A percentile compares a stretch with the other conserved stretches of the same genome.
Conservation (phyloP, 2,329 filamentous ascomycete genomes). For the Talaromyces albobiverticillius region DNA sequence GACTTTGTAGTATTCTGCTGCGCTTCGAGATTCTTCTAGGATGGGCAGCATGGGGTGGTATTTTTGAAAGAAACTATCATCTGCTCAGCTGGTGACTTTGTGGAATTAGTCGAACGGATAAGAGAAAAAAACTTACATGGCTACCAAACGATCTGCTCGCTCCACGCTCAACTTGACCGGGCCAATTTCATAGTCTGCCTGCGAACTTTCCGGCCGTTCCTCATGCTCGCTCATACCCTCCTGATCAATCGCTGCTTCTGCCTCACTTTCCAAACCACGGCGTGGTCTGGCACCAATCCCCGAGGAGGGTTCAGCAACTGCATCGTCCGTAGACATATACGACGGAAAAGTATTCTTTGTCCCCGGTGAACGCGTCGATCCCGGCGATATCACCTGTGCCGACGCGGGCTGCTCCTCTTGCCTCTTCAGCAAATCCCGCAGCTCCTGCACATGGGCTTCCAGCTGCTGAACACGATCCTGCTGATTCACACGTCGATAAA, state of each 20-base stretch:
- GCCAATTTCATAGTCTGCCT: neutral
- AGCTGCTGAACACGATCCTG: slow-evolving; percentile 2
- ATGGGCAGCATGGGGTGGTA: slow-evolving; percentile 7
- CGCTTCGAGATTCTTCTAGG: neutral
- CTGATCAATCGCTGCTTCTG: neutral
- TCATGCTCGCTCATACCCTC: neutral
- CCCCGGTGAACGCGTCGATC: neutral
- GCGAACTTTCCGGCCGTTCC: neutral
- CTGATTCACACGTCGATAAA: neutral
- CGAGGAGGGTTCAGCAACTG: no score
- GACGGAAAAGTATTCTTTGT: no score
- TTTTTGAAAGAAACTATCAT: slow-evolving; percentile 3
- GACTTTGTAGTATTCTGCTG: slow-evolving; percentile 1
- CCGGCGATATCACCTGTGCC: neutral
- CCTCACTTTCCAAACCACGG: no score
- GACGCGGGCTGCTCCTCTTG: neutral
- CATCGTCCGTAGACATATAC: no score
- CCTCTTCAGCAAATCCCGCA: neutral
- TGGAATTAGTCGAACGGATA: neutral
- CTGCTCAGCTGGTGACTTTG: neutral
- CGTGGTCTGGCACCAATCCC: no score
- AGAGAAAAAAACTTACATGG: neutral
- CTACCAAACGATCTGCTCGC: neutral
- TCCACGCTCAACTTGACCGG: neutral
- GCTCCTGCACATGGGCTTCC: neutral